Base-by-base conservation (phyloP, 805 yeast species). In the Yarrowia keelungensis region DNA sequence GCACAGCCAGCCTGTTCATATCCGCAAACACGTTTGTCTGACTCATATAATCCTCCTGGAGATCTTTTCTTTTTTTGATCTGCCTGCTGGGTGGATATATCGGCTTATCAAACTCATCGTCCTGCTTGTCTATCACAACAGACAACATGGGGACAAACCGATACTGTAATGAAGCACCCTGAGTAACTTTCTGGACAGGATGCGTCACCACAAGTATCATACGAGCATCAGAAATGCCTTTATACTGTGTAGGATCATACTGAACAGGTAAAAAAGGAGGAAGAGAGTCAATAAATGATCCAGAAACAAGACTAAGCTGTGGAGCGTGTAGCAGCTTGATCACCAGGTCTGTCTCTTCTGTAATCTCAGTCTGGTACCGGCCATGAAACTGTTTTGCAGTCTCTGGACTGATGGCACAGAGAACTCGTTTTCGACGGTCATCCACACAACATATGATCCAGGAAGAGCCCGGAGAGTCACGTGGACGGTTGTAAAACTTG, bases 401-500 rank as follows among this genome's bases (percentile, higher is more conserved):
- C n/a, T n/a, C 42, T 10, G 65, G 65, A 42, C 42, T 16, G 5
- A 58, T 11, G 15, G 50, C 50, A 16, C 65, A 58, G 2, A 58
- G 35, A 3, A 43, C 41, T 9, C 65, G 22, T n/a, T 58, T 58
- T 43, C 65, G 50, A 12, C 65, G 39, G 16, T 58, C 65, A 14
- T 58, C 50, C 10, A 58, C 50, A 10, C 16, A 32, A 16, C 42
- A 42, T n/a, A 58, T 58, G 35, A 43, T 22, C 65, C 64, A 56
- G 11, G 64, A 56, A 8, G 64, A 43, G 5, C 42, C 35, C 9
- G 39, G n/a, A n/a, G 49, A 16, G 51, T 58, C 65, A 15, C 65
- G 65, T 19, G 65, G 65, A 11, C 51, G 65, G 65, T 58, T 43
- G 65, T 45, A 35, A 16, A 43, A 58, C 12, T 12, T 38, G 65